Evolutionary conservation across 257 asterid genomes (phyloP).

Genomic region (Lantana camara): DNA sequence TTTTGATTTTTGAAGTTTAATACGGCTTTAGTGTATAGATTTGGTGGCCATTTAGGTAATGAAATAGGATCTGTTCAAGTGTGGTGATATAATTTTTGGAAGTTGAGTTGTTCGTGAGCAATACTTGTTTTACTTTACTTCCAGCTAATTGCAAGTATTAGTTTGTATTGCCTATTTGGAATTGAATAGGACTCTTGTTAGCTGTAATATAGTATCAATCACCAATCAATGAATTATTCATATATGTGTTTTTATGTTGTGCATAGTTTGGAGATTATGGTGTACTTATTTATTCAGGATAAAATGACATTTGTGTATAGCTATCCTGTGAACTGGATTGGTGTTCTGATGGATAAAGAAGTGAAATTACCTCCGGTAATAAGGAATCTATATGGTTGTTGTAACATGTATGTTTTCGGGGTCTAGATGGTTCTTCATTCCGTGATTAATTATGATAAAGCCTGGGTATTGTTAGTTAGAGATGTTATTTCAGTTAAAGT

Average conservation of each 20-base stretch:
- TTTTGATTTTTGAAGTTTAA: neutral
- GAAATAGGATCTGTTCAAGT: neutral
- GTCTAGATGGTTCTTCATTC: neutral
- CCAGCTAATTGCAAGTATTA: too few species aligned
- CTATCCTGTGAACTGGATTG: too few species aligned
- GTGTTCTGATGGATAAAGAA: too few species aligned
- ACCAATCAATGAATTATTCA: too few species aligned
- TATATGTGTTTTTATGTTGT: slow-evolving; percentile 2
- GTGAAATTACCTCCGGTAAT: too few species aligned
- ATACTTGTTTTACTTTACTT: neutral
- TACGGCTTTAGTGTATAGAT: neutral
- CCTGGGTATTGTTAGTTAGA: too few species aligned
- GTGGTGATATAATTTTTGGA: neutral
- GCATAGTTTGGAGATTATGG: neutral
- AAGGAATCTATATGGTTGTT: too few species aligned
- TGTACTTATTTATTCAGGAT: neutral
- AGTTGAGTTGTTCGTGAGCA: neutral
- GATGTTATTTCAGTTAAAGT: neutral
- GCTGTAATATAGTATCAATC: neutral
- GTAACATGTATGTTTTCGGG: neutral
- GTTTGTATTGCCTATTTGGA: neutral
- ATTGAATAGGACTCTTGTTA: too few species aligned
- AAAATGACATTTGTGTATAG: too few species aligned
- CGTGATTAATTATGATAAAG: slow-evolving; percentile 14
- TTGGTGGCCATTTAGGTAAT: neutral